Base-by-base conservation (phyloP, 2,329 filamentous ascomycete genomes). In the Neoarthrinium moseri region DNA sequence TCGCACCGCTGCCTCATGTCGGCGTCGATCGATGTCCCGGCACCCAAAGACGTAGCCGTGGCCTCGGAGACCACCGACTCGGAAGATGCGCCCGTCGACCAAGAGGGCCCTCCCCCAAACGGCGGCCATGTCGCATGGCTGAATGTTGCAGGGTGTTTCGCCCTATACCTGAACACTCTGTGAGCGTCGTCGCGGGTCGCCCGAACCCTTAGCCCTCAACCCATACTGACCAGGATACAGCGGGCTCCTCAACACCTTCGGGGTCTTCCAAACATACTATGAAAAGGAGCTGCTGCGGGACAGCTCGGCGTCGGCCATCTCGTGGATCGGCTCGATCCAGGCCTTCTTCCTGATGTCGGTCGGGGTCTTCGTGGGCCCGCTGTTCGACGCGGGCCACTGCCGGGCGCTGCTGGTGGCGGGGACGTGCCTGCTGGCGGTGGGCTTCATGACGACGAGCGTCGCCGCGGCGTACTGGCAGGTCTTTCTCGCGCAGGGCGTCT, bases 281-380 rank as follows among this genome's bases (percentile, higher is more conserved):
- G 57, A 49, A 37, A 52, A 34, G 35, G 29, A 40, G 15, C 45
- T 49, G 32, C 49, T 50, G 17, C 38, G 27, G 11, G 47, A 42
- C 27, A 53, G 45, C 30, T 56, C 52, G 23, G 34, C 54, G 12
- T 59, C 58, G 6, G 46, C 47, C 35, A 62, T 65, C 17, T 54
- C 58, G 24, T 58, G 59, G 54, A 61, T 61, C 37, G 60, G 60
- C 21, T 60, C 55, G 22, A 55, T 63, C n/a, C 62, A 65, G 39
- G 46, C 56, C 4, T 63, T 58, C 45, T 53, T 61, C n/a, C 43
- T 64, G 6, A 51, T 63, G 27, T 53, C 56, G 22, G 50, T 60
- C 3, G 58, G 60, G 5, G 52, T 59, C 8, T 53, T 65, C 37
- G 55, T 56, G 17, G 64, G 64, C 7, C 57, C 56, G 6, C 48